phyloP scores from a whole-genome alignment of 2,329 filamentous ascomycete genomes.

The Geosmithia morbida region DNA sequence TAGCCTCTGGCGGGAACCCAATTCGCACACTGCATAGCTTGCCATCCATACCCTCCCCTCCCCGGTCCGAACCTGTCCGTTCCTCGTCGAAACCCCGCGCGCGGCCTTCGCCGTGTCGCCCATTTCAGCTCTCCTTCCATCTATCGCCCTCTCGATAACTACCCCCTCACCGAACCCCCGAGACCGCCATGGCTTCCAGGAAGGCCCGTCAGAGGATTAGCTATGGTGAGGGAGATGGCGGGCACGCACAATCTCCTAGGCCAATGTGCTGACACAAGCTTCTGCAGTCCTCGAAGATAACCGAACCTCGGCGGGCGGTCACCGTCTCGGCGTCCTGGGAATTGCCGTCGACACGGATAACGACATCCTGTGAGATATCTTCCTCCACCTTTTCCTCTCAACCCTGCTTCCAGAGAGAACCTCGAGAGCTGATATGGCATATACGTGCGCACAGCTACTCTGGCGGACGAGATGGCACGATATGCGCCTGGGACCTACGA shows the following conservation, averaged over 20 bases:
- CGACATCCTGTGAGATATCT: conserved; percentile 58
- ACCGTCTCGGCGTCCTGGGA: conserved; percentile 89
- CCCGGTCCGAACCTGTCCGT: no score
- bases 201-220: conserved; percentile 57
- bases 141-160: no score
- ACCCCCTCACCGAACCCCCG: neutral
- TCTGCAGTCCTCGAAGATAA: conserved; percentile 41
- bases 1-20: no score
- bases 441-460: conserved; percentile 92
- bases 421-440: no score
- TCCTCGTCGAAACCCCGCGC: no score
- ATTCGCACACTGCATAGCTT: no score
- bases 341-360: conserved; percentile 73
- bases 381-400: no score
- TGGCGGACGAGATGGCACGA: conserved; percentile 83
- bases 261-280: conserved; percentile 3
- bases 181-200: conserved; percentile 21
- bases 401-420: no score
- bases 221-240: conserved; percentile 36
- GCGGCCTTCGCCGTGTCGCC: no score
- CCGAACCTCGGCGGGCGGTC: conserved; percentile 54
- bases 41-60: no score
- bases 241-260: neutral
- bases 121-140: no score
- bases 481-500: conserved; percentile 85